Base-by-base conservation (phyloP, 2,329 filamentous ascomycete genomes). In the Ophiostoma sp. region DNA sequence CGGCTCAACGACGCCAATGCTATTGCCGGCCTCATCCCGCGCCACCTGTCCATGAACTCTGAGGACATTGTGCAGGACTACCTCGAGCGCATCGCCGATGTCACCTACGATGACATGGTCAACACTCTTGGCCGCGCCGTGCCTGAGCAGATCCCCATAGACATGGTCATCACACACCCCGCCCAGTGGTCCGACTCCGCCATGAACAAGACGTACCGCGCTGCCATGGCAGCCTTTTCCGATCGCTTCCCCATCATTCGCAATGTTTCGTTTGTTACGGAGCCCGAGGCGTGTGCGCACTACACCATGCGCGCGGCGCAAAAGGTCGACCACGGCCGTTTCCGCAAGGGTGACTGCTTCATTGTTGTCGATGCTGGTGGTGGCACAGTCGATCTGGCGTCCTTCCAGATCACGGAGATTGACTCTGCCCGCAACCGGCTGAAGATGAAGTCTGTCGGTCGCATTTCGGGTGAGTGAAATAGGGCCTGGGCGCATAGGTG, bases 361-460 rank as follows among this genome's bases (percentile, higher is more conserved):
- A 73, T 76, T 52, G 75, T 76, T 7, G 74, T 76, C 6, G 75
- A 76, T 41, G 75, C 75, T 1, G 75, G 75, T 23, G 75, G 75
- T 62, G 75, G 75, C 10, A 76, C 75, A 17, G 75, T 76, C 11
- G 75, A 76, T 48, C 65, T 76, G 48, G 75, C 74, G 1, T 74
- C 73, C 0, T 76, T 74, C 69, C 72, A 74, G 44, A 73, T 76
- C 3, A 68, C 72, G 4, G 72, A 68, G 35, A 71, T 75, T 31
- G 73, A 76, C 36, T 44, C 70, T 8, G 69, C 67, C 13, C 73
- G 69, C 39, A 75, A 74, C 65, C 72, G 74, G 65, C 73, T 76
- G 68, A 72, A 68, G 44, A 73, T 76, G 67, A 68, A 73, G 31
- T 72, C 72, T 17, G 68, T 75, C 8, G 74, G 75, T 0, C 35